phyloP scores from a whole-genome alignment of 495 filamentous ascomycete species.

The Aspergillus sparsus region DNA sequence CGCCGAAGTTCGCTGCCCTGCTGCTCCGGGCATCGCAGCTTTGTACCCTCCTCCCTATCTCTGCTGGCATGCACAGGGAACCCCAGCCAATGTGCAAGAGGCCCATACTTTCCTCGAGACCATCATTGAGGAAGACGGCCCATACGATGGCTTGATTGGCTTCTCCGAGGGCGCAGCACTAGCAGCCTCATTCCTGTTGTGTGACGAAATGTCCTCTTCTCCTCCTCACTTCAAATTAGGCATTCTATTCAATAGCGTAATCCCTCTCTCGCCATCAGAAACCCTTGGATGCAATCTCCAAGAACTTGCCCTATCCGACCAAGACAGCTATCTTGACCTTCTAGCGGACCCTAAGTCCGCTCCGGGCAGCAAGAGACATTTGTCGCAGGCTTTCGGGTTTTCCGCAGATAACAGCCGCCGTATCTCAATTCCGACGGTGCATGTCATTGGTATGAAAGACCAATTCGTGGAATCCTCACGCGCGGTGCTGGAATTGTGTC shows the following conservation, averaged over 20 bases:
- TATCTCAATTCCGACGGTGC: background rate
- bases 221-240: background rate
- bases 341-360: background rate
- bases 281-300: background rate
- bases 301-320: background rate
- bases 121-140: background rate
- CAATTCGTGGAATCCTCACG: background rate
- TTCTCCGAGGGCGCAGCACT: background rate
- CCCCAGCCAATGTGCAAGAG: background rate
- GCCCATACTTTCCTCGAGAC: background rate
- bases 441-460: background rate
- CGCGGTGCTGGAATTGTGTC: background rate
- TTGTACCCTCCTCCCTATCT: background rate
- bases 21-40: background rate
- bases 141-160: background rate
- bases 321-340: background rate
- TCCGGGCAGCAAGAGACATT: background rate
- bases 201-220: background rate
- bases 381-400: background rate
- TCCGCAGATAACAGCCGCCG: no score
- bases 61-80: background rate
- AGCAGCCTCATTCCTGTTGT: background rate
- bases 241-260: background rate
- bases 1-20: background rate
- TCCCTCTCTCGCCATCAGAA: background rate